Evolutionary conservation across 371 early-diverging fungal genomes (phyloP), one percentile per base, ranked within the genome.

Genomic region (Mucor sp.): DNA sequence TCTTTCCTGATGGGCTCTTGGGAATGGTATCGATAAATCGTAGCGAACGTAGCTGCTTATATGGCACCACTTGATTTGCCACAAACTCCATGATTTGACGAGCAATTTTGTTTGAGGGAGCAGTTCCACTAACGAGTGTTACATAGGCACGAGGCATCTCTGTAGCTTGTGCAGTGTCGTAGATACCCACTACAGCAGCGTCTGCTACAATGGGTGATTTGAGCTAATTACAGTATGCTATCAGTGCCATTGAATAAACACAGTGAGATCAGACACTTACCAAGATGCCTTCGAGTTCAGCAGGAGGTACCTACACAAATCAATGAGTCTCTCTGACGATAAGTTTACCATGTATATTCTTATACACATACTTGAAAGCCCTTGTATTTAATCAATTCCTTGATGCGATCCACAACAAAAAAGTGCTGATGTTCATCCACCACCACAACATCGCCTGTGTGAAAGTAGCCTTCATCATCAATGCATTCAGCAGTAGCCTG

Each of bases 361-460:
- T 6, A 23, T 28, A 48, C n/a, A 32, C 30, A 35, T 65, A 75
- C 74, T 62, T 78, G 92, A 80, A 89, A 91, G 0, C 91, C 93
- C 59, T 91, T 92, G 70, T 87, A 91, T 74, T 80, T 87, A 62
- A 93, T 91, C 58, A 93, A 72, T 64, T 93, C 93, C 74, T 93
- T 93, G 11, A 88, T 71, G n/a, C 92, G 86, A 71, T 91, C 93
- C 3, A 85, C 86, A 23, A 92, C 82, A 65, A 69, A 87, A 58
- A 93, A 85, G 65, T 79, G 72, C 1, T 86, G 87, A 19, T 89
- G 50, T 15, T 74, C 64, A 67, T 91, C 89, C 0, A 89, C 77
- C 11, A 84, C 63, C 4, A 85, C 95, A 47, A 95, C 75, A 71
- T 97, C 97, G 15, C 94, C 95, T 0, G 93, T 93, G 61, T 91